Evolutionary conservation across 2,329 filamentous ascomycete species (phyloP), one percentile per base, ranked within the genome.

Genomic region (Neofusicoccum umdonicola): DNA sequence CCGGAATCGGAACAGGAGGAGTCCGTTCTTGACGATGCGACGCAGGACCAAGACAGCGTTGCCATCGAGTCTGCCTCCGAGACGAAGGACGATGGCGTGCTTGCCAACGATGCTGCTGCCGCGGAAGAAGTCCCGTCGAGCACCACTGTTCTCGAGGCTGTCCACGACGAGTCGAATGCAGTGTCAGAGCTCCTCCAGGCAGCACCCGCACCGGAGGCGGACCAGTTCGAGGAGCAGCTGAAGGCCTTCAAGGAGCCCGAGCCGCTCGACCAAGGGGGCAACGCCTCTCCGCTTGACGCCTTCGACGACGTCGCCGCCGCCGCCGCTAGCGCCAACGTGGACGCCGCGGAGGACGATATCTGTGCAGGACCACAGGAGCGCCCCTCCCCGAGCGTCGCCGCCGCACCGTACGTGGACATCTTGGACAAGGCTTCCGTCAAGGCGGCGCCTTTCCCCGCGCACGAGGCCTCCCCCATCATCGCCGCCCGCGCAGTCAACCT

Each of bases 221-320:
- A 57, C 3, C 35, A 41, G 17, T 35, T 56, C 15, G 51, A 56
- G 19, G 47, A 41, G 3, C 47, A 52, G 47, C 60, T 62, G 6
- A 50, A 34, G 35, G 37, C n/a, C 15, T 52, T 62, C 60, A 63
- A 63, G 27, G 61, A 63, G 27, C 61, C 48, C 3, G 39, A 34
- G 19, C 61, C 61, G 6, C 11, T 35, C 7, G 61, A 45, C 27
- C 13, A 45, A 12, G 41, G 12, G 19, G 37, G 27, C 15, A 41
- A 17, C 27, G 6, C 27, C 27, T 31, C 27, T 7, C 27, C 27
- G 27, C 27, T 31, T 1, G n/a, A 27, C 9, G 27, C 15, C 22
- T 45, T 58, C 15, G 41, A 7, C 15, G 56, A 47, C 42, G 8
- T 58, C 9, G 17, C 41, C 7, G 42, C n/a, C 13, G 37, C 41